A percentile compares a stretch with the other conserved stretches of the same genome.
These are phyloP conservation scores for Colletotrichum lini DNA, from an alignment of 2,329 filamentous ascomycete genomes.

Conservation along the genomic window DNA sequence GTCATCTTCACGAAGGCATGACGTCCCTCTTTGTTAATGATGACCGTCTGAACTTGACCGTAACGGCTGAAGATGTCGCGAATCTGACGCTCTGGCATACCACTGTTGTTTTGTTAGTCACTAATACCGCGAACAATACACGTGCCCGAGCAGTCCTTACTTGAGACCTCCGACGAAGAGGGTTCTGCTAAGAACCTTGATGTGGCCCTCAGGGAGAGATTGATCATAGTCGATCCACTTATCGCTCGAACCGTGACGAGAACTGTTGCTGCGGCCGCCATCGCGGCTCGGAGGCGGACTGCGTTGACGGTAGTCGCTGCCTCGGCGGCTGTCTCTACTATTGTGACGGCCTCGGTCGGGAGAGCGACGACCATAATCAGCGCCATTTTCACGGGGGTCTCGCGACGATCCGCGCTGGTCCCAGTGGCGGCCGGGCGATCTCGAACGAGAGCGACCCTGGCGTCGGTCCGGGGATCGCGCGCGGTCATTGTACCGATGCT, in stretches of 20 bases:
- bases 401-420: constrained; percentile 76
- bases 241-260: constrained; percentile 54
- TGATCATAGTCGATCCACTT: constrained; percentile 89
- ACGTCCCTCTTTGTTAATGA: constrained; percentile 97
- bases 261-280: constrained; percentile 70
- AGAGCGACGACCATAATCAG: constrained; percentile 80
- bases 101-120: constrained; percentile 55
- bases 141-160: constrained; percentile 64
- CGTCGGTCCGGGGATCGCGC: constrained; percentile 74
- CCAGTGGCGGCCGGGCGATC: constrained; percentile 84
- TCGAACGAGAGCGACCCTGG: constrained; percentile 79
- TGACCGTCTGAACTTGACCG: constrained; percentile 94
- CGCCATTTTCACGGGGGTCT: constrained; percentile 75
- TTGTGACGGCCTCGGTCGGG: constrained; percentile 73
- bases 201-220: constrained; percentile 79
- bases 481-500: constrained; percentile 67
- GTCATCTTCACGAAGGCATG: constrained; percentile 99
- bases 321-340: constrained; percentile 67
- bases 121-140: constrained; percentile 14
- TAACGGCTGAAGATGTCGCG: constrained; percentile 84
- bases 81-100: constrained; percentile 85
- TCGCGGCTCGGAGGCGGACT: constrained; percentile 79
- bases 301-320: constrained; percentile 86
- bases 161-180: constrained; percentile 97
- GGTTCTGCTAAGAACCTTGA: constrained; percentile 95